Base-by-base conservation (phyloP, 2,329 filamentous ascomycete genomes). In the Aspergillus arachidicola region DNA sequence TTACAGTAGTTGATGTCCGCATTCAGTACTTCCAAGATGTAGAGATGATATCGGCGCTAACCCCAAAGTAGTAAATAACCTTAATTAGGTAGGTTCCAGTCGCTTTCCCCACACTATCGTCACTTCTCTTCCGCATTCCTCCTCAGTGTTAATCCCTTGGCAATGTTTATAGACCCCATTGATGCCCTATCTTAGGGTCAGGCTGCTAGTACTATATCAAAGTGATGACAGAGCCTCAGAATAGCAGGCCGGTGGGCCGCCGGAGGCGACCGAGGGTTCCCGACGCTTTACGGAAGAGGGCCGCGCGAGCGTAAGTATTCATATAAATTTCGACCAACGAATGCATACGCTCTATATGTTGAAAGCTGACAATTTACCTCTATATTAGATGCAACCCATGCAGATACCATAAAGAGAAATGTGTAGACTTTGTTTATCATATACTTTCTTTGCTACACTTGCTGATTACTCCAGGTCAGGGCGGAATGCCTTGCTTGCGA, bases 381-480 rank as follows among this genome's bases (percentile, higher is more conserved):
- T 2, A 4, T 45, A 21, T 26, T 38, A 83, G 82, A 61, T 84
- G 82, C 66, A 78, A 82, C 66, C 78, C 78, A 58, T 84, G 82
- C 66, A 80, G 82, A 54, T 77, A 81, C 62, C 76, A 81, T 60
- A 84, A 84, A 65, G 82, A 84, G 68, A 83, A 83, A 70, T 84
- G 65, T 67, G 59, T 56, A 19, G 28, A 4, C 48, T 2, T 34
- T 1, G 3, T 30, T 30, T 2, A 21, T 4, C 23, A 23, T 6
- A 14, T 5, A 21, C 26, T 30, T 26, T 56, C 7, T 26, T 41
- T 55, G 6, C 19, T 10, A 55, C 36, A 23, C 23, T 30, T 23
- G 14, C 43, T 58, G 50, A 46, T 43, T 3, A 19, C 10, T n/a
- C 30, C 26, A 67, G 65, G 82, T 64, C 81, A 84, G 58, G 83